A percentile compares a stretch with the other conserved stretches of the same genome.
These are phyloP conservation scores for Chaetomium tenue DNA, from an alignment of 495 filamentous ascomycete species.

Conservation along the genomic window DNA sequence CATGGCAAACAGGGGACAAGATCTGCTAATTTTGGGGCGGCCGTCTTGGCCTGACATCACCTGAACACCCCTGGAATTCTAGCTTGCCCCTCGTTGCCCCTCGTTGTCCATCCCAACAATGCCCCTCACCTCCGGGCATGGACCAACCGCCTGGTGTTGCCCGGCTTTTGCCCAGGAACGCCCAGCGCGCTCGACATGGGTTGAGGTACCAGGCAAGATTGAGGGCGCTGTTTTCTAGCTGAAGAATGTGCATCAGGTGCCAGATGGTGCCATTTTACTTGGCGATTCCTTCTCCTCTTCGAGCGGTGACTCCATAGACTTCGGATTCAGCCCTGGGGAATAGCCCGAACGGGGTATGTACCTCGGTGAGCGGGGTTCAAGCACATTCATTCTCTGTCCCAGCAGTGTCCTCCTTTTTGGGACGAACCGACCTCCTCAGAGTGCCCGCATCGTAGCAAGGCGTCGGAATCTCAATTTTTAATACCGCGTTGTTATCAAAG, in stretches of 20 bases:
- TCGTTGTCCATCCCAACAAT: slow-evolving; percentile 26
- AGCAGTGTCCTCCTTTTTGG: background rate
- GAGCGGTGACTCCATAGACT: background rate
- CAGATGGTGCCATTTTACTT: slow-evolving; percentile 5
- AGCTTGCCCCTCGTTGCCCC: slow-evolving; percentile 31
- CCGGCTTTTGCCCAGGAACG: background rate
- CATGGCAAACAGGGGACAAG: background rate
- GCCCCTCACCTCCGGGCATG: background rate
- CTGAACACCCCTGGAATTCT: slow-evolving; percentile 20
- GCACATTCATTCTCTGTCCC: background rate
- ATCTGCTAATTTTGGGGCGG: slow-evolving; percentile 7
- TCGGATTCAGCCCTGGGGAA: background rate
- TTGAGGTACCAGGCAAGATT: background rate
- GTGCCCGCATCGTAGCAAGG: no score
- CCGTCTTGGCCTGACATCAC: slow-evolving; percentile 26
- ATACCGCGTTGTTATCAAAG: no score
- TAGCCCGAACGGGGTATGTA: background rate
- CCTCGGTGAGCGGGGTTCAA: background rate
- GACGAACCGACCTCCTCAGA: background rate
- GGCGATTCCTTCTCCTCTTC: background rate
- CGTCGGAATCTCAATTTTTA: no score
- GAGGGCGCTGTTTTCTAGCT: background rate
- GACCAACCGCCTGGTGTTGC: background rate
- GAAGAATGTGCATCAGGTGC: background rate
- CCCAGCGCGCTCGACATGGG: background rate